Evolutionary conservation across 768 basidiomycete species (phyloP).

Genomic region (Bullera alba): DNA sequence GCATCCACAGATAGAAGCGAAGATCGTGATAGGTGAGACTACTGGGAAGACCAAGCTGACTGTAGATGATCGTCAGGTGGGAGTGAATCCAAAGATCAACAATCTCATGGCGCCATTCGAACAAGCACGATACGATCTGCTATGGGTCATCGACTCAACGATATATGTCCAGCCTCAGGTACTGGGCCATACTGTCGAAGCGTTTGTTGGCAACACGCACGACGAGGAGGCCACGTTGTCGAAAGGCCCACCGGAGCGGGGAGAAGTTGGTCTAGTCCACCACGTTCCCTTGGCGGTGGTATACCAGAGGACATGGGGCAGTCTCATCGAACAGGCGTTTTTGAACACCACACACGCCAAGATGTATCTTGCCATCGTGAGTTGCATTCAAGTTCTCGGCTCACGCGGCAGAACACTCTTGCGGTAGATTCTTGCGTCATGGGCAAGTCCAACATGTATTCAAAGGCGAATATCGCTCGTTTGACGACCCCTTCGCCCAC

Average conservation of each 20-base stretch:
- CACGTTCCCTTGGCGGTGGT: constrained; percentile 87
- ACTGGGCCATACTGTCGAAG: constrained; percentile 74
- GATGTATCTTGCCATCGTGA: constrained; percentile 83
- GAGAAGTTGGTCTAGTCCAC: constrained; percentile 72
- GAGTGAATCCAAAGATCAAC: constrained; percentile 95
- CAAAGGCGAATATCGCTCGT: constrained; percentile 71
- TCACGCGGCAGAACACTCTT: constrained; percentile 56
- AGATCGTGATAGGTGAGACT: constrained; percentile 63
- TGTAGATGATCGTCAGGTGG: constrained; percentile 71
- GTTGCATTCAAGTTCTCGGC: constrained; percentile 3
- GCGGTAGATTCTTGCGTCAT: constrained; percentile 91
- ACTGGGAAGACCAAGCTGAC: neutral
- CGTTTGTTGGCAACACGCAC: constrained; percentile 47
- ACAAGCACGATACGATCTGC: constrained; percentile 73
- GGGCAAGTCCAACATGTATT: constrained; percentile 91
- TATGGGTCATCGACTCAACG: constrained; percentile 98
- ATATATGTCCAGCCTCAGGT: constrained; percentile 69
- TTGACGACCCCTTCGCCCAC: constrained; percentile 43
- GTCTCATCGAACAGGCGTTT: constrained; percentile 84
- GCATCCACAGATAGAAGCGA: constrained; percentile 68
- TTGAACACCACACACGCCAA: constrained; percentile 96
- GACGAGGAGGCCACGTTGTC: constrained; percentile 30
- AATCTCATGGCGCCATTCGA: constrained; percentile 82
- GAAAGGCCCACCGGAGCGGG: constrained; percentile 19
- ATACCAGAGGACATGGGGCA: constrained; percentile 62